phyloP scores from a whole-genome alignment of 805 yeast genomes.

The Yarrowia sp. region DNA sequence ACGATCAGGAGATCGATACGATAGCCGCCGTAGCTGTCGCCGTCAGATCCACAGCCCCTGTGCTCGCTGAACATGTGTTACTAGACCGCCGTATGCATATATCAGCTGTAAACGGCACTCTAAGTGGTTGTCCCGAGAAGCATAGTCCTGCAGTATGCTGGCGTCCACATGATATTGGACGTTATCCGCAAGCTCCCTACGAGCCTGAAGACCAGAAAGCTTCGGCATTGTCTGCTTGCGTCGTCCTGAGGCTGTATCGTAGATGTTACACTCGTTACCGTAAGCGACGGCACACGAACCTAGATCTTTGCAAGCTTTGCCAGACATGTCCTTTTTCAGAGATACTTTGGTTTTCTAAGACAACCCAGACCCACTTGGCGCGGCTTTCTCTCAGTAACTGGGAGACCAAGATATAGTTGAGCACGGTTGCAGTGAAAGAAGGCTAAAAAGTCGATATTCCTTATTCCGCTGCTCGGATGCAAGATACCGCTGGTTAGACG shows the following conservation, averaged over 20 bases:
- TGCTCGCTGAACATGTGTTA: too few relatives aligned
- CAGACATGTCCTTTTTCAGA: neutral
- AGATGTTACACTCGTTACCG: neutral
- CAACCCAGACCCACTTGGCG: neutral
- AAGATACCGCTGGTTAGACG: neutral
- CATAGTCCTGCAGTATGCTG: too few relatives aligned
- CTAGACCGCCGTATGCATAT: too few relatives aligned
- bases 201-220: neutral
- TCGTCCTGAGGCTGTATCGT: neutral
- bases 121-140: neutral
- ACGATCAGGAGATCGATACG: neutral
- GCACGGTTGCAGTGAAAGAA: neutral
- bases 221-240: neutral
- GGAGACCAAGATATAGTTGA: neutral
- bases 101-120: slow-evolving; percentile 16
- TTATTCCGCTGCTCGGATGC: neutral
- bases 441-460: neutral
- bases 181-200: neutral
- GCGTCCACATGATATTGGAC: slow-evolving; percentile 1
- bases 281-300: slow-evolving; percentile 2
- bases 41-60: too few relatives aligned
- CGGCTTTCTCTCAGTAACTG: slow-evolving; percentile 3
- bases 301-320: neutral
- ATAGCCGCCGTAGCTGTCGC: too few relatives aligned
- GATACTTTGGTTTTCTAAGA: neutral